These are phyloP conservation scores for Fusarium illudens DNA, from an alignment of 2,329 filamentous ascomycete genomes.

Conservation along the genomic window DNA sequence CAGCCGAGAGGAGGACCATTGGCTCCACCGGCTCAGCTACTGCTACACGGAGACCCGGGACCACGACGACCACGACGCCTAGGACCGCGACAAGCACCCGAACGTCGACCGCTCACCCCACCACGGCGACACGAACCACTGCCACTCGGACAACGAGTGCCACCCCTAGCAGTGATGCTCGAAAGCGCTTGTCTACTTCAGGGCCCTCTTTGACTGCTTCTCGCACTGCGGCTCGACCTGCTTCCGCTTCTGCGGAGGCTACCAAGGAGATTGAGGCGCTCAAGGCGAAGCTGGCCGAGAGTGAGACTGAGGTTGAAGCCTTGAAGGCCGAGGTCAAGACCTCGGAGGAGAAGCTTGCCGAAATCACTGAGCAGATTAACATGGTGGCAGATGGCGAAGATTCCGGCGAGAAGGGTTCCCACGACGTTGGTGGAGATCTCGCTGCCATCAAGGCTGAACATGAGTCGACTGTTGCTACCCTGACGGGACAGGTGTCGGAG, in stretches of 20 bases:
- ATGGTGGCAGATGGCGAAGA: conserved; percentile 50
- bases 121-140: conserved; percentile 32
- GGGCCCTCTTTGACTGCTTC: conserved; percentile 50
- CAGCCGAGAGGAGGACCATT: conserved; percentile 49
- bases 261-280: conserved; percentile 68
- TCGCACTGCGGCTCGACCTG: conserved; percentile 51
- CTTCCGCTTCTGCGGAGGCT: conserved; percentile 52
- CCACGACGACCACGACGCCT: conserved; percentile 46
- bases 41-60: conserved; percentile 47
- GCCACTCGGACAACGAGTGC: conserved; percentile 51
- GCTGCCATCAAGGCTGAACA: conserved; percentile 61
- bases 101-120: conserved; percentile 34
- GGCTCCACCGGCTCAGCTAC: conserved; percentile 45
- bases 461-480: conserved; percentile 56
- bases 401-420: conserved; percentile 52
- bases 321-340: conserved; percentile 65
- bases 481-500: conserved; percentile 59
- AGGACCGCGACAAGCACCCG: conserved; percentile 47
- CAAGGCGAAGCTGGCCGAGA: conserved; percentile 66
- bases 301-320: conserved; percentile 64
- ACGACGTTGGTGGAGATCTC: conserved; percentile 55
- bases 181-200: conserved; percentile 65
- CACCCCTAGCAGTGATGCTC: conserved; percentile 56
- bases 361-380: conserved; percentile 62
- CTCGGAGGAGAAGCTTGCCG: conserved; percentile 63